Conservation (phyloP, 768 basidiomycete genomes). For the Scleroderma bovista region DNA sequence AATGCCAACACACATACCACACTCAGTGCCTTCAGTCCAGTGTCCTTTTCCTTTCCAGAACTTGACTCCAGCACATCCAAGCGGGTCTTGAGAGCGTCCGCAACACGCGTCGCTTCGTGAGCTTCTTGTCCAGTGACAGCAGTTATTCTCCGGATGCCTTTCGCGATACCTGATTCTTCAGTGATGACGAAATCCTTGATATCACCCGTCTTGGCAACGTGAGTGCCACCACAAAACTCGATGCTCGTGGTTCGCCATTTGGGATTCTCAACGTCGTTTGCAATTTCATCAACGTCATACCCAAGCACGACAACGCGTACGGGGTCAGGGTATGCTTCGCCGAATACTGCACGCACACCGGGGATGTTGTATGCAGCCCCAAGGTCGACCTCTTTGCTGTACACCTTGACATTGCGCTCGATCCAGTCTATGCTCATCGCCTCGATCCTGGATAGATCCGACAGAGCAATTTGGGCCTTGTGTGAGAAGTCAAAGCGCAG, state of each 20-base stretch:
- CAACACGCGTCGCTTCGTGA: constrained; percentile 66
- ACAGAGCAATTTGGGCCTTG: constrained; percentile 74
- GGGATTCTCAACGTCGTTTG: constrained; percentile 77
- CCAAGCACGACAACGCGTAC: constrained; percentile 93
- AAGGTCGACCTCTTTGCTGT: constrained; percentile 78
- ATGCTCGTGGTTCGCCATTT: constrained; percentile 90
- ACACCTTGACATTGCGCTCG: constrained; percentile 82
- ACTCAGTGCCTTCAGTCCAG: constrained; percentile 75
- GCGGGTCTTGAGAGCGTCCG: constrained; percentile 53
- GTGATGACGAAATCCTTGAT: constrained; percentile 95
- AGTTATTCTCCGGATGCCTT: constrained; percentile 91
- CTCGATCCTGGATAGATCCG: constrained; percentile 83
- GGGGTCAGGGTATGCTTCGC: constrained; percentile 96
- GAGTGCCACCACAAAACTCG: constrained; percentile 99
- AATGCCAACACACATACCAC: constrained; percentile 47
- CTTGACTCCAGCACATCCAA: constrained; percentile 58
- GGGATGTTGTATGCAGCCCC: constrained; percentile 78
- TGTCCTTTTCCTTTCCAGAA: constrained; percentile 77
- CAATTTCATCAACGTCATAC: constrained; percentile 81
- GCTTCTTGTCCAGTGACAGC: constrained; percentile 96
- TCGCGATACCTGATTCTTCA: constrained; percentile 96
- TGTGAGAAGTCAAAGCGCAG: constrained; percentile 99
- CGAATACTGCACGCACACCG: constrained; percentile 95
- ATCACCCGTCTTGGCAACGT: constrained; percentile 93
- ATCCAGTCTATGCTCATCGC: constrained; percentile 85